A percentile compares a stretch with the other conserved stretches of the same genome.
These are phyloP conservation scores for Lentinula novae-zelandiae DNA, from an alignment of 1,284 basidiomycete species.

Conservation along the genomic window DNA sequence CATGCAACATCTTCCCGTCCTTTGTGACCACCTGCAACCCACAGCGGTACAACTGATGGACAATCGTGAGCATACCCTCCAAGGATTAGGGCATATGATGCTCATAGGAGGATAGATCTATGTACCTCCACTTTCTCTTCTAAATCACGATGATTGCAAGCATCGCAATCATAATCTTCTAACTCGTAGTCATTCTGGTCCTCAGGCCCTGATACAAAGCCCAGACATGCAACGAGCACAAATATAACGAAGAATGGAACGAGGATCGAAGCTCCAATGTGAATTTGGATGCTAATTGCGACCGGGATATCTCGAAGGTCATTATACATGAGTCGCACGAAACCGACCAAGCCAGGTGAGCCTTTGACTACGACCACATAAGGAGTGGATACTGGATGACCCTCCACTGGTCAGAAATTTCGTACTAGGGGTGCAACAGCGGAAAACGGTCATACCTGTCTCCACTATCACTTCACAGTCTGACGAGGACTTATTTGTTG, in stretches of 20 bases:
- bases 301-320: background rate
- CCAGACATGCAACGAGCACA: background rate
- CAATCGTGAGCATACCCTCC: too few relatives aligned
- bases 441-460: too few relatives aligned
- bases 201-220: background rate
- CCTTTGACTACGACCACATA: background rate
- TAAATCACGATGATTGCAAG: background rate
- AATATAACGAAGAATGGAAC: background rate
- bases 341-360: background rate
- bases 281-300: background rate
- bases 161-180: background rate
- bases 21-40: too few relatives aligned
- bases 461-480: too few relatives aligned
- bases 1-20: too few relatives aligned
- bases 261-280: background rate
- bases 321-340: background rate
- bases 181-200: background rate
- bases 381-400: background rate
- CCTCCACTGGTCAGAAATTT: too few relatives aligned
- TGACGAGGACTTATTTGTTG: too few relatives aligned
- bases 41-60: too few relatives aligned
- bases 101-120: too few relatives aligned
- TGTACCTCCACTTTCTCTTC: too few relatives aligned
- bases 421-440: too few relatives aligned
- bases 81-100: too few relatives aligned